phyloP scores from a whole-genome alignment of 2,329 filamentous ascomycete species.

The Aspergillus proliferans region DNA sequence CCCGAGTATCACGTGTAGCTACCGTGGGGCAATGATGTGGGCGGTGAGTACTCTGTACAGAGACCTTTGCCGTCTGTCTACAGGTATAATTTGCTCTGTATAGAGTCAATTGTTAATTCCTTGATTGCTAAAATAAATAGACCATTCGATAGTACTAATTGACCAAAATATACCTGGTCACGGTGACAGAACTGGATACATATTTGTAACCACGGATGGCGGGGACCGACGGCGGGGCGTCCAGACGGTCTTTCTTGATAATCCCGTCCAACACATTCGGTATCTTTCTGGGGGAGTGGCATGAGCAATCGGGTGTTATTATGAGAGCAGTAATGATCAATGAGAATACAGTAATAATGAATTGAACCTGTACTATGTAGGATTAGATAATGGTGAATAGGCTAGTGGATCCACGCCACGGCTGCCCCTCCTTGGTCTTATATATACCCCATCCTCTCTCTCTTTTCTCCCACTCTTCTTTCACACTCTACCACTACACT shows the following conservation, averaged over 20 bases:
- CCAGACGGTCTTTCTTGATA: constrained; percentile 31
- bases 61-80: too few species aligned
- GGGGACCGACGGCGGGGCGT: constrained; percentile 14
- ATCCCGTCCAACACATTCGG: constrained; percentile 31
- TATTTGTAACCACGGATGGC: constrained; percentile 2
- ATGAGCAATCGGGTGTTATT: not conserved
- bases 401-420: not conserved
- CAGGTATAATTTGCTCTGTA: too few species aligned
- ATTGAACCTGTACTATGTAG: too few species aligned
- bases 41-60: too few species aligned
- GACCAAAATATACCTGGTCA: constrained; percentile 6
- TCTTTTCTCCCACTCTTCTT: not conserved
- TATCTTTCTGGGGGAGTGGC: constrained; percentile 24
- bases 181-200: constrained; percentile 8
- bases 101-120: too few species aligned
- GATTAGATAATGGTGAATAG: not conserved
- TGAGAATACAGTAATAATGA: not conserved
- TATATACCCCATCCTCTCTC: constrained; percentile 12
- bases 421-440: constrained; percentile 1
- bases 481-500: constrained; percentile 2
- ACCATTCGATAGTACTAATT: not conserved
- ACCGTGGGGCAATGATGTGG: not conserved
- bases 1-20: not conserved
- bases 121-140: too few species aligned
- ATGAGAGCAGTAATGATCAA: not conserved